Base-by-base conservation (phyloP, 2,329 filamentous ascomycete species). In the Paecilomyces fulvus region DNA sequence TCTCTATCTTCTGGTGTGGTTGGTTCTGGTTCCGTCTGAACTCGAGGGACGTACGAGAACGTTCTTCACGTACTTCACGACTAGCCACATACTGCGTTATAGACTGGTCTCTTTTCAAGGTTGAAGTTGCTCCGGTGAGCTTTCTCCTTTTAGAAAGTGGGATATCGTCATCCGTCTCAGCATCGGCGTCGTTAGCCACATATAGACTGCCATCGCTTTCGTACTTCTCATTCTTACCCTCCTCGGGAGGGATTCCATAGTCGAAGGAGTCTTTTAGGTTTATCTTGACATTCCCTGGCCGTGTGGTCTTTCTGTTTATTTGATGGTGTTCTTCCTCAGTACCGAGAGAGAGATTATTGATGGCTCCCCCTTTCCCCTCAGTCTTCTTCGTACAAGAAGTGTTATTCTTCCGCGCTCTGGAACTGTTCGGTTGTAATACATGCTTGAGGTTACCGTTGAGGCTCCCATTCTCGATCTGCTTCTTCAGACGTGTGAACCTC, bases 401-500 rank as follows among this genome's bases (percentile, higher is more conserved):
- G 20, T 6, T 20, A 5, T 28, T 25, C 48, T 49, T 49, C 20
- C 17, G 33, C 4, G 5, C 12, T 43, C 9, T 31, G 11, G 2
- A n/a, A 33, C 1, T 30, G 1, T 25, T 31, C 6, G 51, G 17
- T 28, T 53, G 9, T 23, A 8, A 20, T 12, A 11, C 25, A 14
- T 30, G 10, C n/a, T 11, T 43, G 14, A 17, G 8, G 8, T 30
- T n/a, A 12, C 20, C 49, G 30, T 52, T 43, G 20, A 55, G 23
- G 17, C 56, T 21, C 23, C 55, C 52, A 28, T 31, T 62, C 54
- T 66, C 63, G 54, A 70, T 64, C 49, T 60, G 58, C 21, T 61
- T 61, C 57, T 61, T 64, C 52, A 75, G 65, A 53, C 73, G 70
- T 0, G 65, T 67, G 55, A 69, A 75, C n/a, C 73, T 66, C 70